Percentiles rank a stretch among this genome's conserved stretches.
These are phyloP conservation scores for Trichoderma sp. DNA, from an alignment of 2,329 filamentous ascomycete genomes.

Conservation along the genomic window DNA sequence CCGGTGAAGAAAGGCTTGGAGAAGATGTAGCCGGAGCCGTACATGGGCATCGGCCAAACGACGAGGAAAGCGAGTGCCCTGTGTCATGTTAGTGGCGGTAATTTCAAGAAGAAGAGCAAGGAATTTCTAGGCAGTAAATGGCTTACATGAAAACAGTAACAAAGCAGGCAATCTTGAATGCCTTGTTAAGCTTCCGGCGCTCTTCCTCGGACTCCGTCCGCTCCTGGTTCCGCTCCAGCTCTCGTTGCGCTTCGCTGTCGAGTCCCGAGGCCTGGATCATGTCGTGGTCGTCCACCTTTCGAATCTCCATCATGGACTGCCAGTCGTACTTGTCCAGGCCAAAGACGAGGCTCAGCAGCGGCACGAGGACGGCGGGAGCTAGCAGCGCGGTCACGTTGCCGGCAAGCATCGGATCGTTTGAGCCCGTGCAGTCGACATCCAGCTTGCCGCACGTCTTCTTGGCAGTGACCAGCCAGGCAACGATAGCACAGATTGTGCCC, in stretches of 20 bases:
- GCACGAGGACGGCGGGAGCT: slow-evolving; percentile 73
- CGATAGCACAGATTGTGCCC: slow-evolving; percentile 66
- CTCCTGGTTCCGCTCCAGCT: slow-evolving; percentile 32
- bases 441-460: slow-evolving; percentile 69
- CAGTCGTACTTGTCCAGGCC: slow-evolving; percentile 77
- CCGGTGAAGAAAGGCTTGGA: slow-evolving; percentile 67
- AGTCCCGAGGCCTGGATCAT: slow-evolving; percentile 64
- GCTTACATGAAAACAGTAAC: slow-evolving; percentile 40
- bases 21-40: slow-evolving; percentile 73
- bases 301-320: slow-evolving; percentile 78
- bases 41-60: slow-evolving; percentile 92
- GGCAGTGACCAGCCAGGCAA: slow-evolving; percentile 75
- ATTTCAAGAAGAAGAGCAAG: background rate
- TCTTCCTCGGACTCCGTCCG: slow-evolving; percentile 48
- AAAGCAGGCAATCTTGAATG: slow-evolving; percentile 51
- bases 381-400: slow-evolving; percentile 84
- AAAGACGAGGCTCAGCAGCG: slow-evolving; percentile 67
- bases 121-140: too few relatives aligned
- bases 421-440: slow-evolving; percentile 73
- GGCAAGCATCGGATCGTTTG: slow-evolving; percentile 83
- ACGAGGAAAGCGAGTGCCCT: slow-evolving; percentile 70
- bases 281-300: slow-evolving; percentile 76
- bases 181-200: slow-evolving; percentile 54
- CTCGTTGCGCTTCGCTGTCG: slow-evolving; percentile 34
- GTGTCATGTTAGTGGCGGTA: background rate